These are phyloP conservation scores for Aphanomyces euteiches DNA, from an alignment of 352 stramenopile species.

Conservation along the genomic window DNA sequence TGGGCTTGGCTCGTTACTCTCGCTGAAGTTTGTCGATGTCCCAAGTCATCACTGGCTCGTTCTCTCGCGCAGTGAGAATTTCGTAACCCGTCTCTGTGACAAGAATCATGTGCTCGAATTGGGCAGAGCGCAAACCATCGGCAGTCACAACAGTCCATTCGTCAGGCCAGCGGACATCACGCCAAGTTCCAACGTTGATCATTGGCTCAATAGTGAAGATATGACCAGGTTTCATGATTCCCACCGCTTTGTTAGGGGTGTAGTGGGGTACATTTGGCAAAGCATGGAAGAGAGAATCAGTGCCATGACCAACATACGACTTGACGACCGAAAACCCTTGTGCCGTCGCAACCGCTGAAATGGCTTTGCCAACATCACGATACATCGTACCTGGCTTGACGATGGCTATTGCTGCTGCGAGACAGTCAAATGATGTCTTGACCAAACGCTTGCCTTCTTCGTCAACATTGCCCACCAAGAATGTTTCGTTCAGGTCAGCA, in stretches of 20 bases:
- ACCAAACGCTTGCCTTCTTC: conserved; percentile 89
- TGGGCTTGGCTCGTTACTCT: not conserved
- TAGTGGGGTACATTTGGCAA: conserved; percentile 97
- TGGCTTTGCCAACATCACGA: conserved; percentile 92
- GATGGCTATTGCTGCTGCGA: conserved; percentile 79
- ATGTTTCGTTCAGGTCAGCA: conserved; percentile 98
- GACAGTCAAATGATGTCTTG: conserved; percentile 93
- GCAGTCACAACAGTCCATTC: conserved; percentile 97
- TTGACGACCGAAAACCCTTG: conserved; percentile 93
- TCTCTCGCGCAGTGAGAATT: conserved; percentile 91
- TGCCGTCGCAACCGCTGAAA: conserved; percentile 81
- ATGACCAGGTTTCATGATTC: conserved; percentile 96
- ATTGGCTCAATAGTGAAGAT: conserved; percentile 99
- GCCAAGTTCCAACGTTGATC: conserved; percentile 95
- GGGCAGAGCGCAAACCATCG: conserved; percentile 93
- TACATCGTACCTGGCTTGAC: conserved; percentile 95
- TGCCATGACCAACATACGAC: conserved; percentile 98
- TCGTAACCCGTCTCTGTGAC: conserved; percentile 97
- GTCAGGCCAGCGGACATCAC: conserved; percentile 94
- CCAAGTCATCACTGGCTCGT: conserved; percentile 86
- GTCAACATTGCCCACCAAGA: conserved; percentile 95
- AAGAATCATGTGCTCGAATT: conserved; percentile 98
- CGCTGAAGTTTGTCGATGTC: conserved; percentile 75
- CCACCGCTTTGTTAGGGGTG: conserved; percentile 96
- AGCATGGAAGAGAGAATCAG: conserved; percentile 97